Evolutionary conservation across 2,329 filamentous ascomycete species (phyloP).

Genomic region (Whalleya microplaca): DNA sequence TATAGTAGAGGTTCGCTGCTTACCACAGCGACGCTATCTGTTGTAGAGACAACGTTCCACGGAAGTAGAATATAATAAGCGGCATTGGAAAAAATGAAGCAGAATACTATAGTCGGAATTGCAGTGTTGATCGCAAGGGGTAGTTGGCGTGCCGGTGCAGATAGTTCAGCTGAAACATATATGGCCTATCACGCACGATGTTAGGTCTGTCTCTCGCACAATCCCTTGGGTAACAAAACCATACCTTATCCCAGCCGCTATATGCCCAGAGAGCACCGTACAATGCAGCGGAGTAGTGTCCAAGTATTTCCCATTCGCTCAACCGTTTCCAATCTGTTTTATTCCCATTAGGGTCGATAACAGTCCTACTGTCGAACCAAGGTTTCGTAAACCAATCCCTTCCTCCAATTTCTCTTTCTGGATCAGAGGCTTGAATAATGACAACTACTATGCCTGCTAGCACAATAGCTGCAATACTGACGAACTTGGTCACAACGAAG

Average conservation of each 20-base stretch:
- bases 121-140: conserved; percentile 65
- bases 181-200: conserved; percentile 46
- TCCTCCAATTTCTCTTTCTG: conserved; percentile 46
- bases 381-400: conserved; percentile 55
- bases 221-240: conserved; percentile 19
- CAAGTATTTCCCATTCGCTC: conserved; percentile 60
- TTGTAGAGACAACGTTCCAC: conserved; percentile 60
- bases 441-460: conserved; percentile 53
- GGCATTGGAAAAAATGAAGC: conserved; percentile 63
- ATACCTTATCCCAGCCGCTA: conserved; percentile 68
- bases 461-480: conserved; percentile 52
- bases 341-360: conserved; percentile 52
- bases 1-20: conserved; percentile 29
- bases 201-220: neutral
- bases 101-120: conserved; percentile 61
- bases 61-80: conserved; percentile 67
- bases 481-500: conserved; percentile 59
- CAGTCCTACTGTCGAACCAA: conserved; percentile 60
- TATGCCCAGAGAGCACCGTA: conserved; percentile 69
- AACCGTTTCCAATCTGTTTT: conserved; percentile 53
- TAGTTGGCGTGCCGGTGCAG: conserved; percentile 54
- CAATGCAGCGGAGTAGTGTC: conserved; percentile 62
- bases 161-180: conserved; percentile 59
- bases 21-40: conserved; percentile 66
- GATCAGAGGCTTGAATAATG: conserved; percentile 43